A percentile compares a stretch with the other conserved stretches of the same genome.
phyloP scores from a whole-genome alignment of 1,284 basidiomycete species.

The Papiliotrema fonsecae region DNA sequence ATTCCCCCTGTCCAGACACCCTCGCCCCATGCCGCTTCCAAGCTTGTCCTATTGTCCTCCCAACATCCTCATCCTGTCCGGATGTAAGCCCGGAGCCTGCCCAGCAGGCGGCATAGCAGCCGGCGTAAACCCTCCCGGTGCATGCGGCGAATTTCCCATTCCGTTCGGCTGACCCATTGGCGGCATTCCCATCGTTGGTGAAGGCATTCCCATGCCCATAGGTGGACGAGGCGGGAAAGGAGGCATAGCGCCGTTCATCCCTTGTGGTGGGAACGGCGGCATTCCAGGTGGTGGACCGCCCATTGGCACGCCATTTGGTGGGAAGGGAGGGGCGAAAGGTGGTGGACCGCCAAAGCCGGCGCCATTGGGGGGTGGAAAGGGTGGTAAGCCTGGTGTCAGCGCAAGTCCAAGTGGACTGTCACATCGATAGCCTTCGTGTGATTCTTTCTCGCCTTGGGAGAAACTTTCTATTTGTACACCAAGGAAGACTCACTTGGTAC shows the following conservation, averaged over 20 bases:
- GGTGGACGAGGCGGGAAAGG: slow-evolving; percentile 56
- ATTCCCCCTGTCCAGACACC: no score
- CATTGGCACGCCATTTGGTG: slow-evolving; percentile 46
- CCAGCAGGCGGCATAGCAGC: slow-evolving; percentile 16
- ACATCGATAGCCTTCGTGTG: no score
- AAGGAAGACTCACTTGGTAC: slow-evolving; percentile 17
- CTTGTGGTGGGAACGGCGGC: slow-evolving; percentile 5
- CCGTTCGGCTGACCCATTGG: background rate
- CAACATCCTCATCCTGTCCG: slow-evolving; percentile 82
- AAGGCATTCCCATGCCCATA: background rate
- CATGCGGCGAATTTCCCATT: slow-evolving; percentile 26
- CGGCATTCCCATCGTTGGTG: slow-evolving; percentile 5
- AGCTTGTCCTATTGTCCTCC: slow-evolving; percentile 27
- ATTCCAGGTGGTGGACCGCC: slow-evolving; percentile 9
- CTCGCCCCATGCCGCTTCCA: background rate
- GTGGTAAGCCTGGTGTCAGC: slow-evolving; percentile 8
- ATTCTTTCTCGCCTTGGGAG: no score
- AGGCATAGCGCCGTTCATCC: slow-evolving; percentile 46
- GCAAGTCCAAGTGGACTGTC: slow-evolving; percentile 10
- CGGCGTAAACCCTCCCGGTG: slow-evolving; percentile 9
- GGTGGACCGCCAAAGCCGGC: slow-evolving; percentile 27
- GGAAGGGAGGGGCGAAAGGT: slow-evolving; percentile 55
- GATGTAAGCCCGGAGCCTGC: slow-evolving; percentile 61
- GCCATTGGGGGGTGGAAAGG: slow-evolving; percentile 12
- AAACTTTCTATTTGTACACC: no score